These are phyloP conservation scores for Xerocomus spinulosus DNA, from an alignment of 768 basidiomycete genomes.

Conservation along the genomic window DNA sequence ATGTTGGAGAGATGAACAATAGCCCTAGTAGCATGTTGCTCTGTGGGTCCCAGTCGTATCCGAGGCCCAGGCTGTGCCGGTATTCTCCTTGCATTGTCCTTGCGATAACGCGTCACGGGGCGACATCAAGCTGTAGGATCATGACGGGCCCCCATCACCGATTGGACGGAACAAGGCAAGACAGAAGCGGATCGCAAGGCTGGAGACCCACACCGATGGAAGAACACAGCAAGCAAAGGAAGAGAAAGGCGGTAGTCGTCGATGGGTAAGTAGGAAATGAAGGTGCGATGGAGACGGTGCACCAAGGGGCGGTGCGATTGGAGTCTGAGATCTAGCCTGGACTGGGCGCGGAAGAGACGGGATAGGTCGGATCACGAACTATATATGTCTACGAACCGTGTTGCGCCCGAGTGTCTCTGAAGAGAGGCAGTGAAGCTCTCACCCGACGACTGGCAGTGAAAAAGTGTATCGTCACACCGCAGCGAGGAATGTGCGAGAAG, in stretches of 20 bases:
- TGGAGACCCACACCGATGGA: neutral
- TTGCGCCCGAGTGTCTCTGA: slow-evolving; percentile 16
- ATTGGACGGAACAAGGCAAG: slow-evolving; percentile 13
- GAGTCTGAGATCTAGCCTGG: neutral
- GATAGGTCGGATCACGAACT: slow-evolving; percentile 19
- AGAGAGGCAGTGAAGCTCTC: slow-evolving; percentile 9
- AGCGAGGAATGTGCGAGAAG: too few species aligned
- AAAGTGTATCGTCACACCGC: too few species aligned
- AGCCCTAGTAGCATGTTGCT: neutral
- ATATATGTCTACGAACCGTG: neutral
- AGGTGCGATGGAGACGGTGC: neutral
- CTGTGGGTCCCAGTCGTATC: slow-evolving; percentile 13
- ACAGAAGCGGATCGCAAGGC: slow-evolving; percentile 5
- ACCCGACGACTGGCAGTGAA: neutral
- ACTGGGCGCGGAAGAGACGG: slow-evolving; percentile 11
- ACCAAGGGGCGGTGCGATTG: neutral
- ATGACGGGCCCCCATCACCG: slow-evolving; percentile 18
- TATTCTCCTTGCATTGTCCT: slow-evolving; percentile 9
- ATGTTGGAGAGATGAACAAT: slow-evolving; percentile 10
- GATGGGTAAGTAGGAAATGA: neutral
- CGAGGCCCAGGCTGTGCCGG: neutral
- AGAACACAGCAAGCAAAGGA: neutral
- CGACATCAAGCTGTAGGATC: slow-evolving; percentile 20
- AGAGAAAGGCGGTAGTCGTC: neutral
- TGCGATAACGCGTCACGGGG: slow-evolving; percentile 5